Evolutionary conservation across 176 grass and related monocot genomes (phyloP), one percentile per base, ranked within the genome.

Genomic region (Bonia amplexicaulis): DNA sequence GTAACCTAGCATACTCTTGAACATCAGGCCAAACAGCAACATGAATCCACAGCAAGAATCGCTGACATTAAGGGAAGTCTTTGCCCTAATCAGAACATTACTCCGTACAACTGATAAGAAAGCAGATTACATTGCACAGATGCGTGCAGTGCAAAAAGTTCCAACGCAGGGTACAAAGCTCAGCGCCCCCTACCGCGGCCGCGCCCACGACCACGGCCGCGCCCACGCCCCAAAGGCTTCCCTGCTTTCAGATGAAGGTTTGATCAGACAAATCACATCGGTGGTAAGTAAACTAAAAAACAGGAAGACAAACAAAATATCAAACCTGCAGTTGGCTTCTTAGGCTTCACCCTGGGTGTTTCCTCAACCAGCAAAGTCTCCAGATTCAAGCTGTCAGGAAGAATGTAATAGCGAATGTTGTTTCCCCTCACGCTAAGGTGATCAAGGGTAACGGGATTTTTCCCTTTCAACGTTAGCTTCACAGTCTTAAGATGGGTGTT

Each of bases 401-500:
- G 85, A 61, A 94, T 94, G 54, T 88, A 94, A 80, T 94, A 94
- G 33, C 90, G 90, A 40, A 94, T 90, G 46, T 94, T 94, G 87
- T 94, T 94, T 66, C 92, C 92, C 66, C 92, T 87, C 53, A 94
- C 90, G 26, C 90, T 91, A 27, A 94, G 90, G 78, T 91, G 89
- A 76, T 94, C 92, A 80, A 94, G 87, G 59, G 84, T 88, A 81
- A 92, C 92, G 57, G 90, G 87, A 80, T 89, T 91, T 75, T 92
- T 91, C 25, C 92, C 92, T 81, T 86, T 87, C 81, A 92, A 39
- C 8, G 87, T 94, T 15, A 94, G 87, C 78, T 94, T 94, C 26
- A 94, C 92, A 58, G 92, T 94, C 73, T 94, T 92, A 46, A 94
- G 81, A 79, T 94, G 92, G 41, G 92, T 94, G 69, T 94, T 94